These are phyloP conservation scores for Hippophae rhamnoides DNA, from an alignment of 306 rosid species.

Conservation along the genomic window DNA sequence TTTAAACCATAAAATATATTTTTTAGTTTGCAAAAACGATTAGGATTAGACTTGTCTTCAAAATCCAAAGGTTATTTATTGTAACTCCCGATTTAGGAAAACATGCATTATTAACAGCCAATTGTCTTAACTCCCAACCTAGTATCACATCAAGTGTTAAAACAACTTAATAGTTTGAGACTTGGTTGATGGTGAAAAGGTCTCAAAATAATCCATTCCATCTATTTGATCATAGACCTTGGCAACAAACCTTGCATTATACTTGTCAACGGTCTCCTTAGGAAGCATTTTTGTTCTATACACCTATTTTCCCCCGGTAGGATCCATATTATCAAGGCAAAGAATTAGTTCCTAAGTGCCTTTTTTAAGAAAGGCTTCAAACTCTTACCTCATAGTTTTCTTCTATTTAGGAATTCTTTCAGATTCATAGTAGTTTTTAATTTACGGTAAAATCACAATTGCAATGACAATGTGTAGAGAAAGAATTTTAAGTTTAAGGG, in stretches of 20 bases:
- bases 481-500: too few species aligned
- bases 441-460: too few species aligned
- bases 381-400: too few species aligned
- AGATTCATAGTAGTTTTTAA: too few species aligned
- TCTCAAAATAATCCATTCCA: background rate
- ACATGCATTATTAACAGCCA: background rate
- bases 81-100: background rate
- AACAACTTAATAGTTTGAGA: background rate
- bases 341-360: too few species aligned
- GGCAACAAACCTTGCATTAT: background rate
- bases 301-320: background rate
- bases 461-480: too few species aligned
- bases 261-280: background rate
- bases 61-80: background rate
- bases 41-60: background rate
- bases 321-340: background rate
- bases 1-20: background rate
- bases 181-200: background rate
- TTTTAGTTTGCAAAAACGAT: background rate
- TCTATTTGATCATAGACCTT: background rate
- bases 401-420: too few species aligned
- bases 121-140: background rate
- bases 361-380: too few species aligned
- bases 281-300: background rate
- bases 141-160: background rate